phyloP scores from a whole-genome alignment of 345 rosid species.

The Atalantia buxifolia region DNA sequence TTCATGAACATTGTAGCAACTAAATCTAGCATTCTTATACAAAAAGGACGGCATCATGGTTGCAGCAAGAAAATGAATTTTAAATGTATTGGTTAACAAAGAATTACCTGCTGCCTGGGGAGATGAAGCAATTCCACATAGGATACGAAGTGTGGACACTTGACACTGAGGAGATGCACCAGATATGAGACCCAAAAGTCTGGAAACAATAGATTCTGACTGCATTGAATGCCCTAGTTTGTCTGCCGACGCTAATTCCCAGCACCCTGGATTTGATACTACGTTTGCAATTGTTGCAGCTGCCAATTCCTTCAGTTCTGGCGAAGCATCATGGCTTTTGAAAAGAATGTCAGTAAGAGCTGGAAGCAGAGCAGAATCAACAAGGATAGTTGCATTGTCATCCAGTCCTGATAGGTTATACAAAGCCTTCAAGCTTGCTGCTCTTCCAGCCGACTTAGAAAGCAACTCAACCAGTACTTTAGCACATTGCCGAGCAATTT shows the following conservation, averaged over 20 bases:
- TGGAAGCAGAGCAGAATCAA: slow-evolving; percentile 36
- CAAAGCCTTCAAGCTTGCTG: slow-evolving; percentile 35
- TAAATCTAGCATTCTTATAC: not conserved
- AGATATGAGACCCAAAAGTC: slow-evolving; percentile 30
- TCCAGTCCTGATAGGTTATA: slow-evolving; percentile 38
- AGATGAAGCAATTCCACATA: slow-evolving; percentile 38
- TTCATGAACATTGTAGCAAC: not conserved
- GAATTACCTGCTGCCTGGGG: slow-evolving; percentile 43
- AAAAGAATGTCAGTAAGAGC: slow-evolving; percentile 34
- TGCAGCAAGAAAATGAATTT: not conserved
- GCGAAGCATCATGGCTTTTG: slow-evolving; percentile 13
- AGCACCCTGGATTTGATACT: slow-evolving; percentile 42
- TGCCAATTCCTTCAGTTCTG: slow-evolving; percentile 29
- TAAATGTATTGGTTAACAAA: not conserved
- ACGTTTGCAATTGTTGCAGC: slow-evolving; percentile 36
- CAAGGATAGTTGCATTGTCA: slow-evolving; percentile 39
- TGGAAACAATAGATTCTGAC: slow-evolving; percentile 25
- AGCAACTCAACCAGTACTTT: slow-evolving; percentile 28
- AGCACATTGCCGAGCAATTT: slow-evolving; percentile 33
- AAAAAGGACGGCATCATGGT: not conserved
- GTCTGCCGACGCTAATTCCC: slow-evolving; percentile 43
- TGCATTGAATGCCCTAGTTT: slow-evolving; percentile 37
- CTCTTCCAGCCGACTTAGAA: slow-evolving; percentile 24
- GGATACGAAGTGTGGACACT: slow-evolving; percentile 27
- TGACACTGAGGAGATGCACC: slow-evolving; percentile 28